A percentile compares a stretch with the other conserved stretches of the same genome.
phyloP scores from a whole-genome alignment of 73 alveolate species.

The Stentor coeruleus region DNA sequence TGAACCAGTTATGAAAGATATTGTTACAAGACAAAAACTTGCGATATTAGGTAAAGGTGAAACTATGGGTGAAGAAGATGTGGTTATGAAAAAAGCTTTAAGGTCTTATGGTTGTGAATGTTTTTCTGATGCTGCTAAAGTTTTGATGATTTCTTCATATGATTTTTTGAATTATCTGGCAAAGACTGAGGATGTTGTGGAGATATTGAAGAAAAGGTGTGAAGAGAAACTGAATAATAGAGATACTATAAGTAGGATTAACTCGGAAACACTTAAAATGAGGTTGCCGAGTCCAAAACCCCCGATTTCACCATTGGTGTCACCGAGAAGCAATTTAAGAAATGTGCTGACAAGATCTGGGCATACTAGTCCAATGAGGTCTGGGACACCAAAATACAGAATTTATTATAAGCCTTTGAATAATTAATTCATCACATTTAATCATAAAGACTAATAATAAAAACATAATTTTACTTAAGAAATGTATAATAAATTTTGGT shows the following conservation, averaged over 20 bases:
- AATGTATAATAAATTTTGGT: no score
- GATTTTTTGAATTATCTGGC: background rate
- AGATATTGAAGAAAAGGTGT: background rate
- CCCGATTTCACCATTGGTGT: background rate
- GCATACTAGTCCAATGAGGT: background rate
- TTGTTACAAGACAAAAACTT: slow-evolving; percentile 16
- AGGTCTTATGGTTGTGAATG: slow-evolving; percentile 1
- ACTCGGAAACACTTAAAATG: background rate
- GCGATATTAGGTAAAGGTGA: slow-evolving; percentile 17
- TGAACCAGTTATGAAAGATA: background rate
- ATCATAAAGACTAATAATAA: no score
- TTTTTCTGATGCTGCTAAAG: background rate
- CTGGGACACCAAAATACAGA: no score
- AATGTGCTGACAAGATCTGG: background rate
- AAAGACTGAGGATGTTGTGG: background rate
- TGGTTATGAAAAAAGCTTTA: background rate
- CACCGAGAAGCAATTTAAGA: background rate
- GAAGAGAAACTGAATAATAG: background rate
- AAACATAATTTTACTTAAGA: no score
- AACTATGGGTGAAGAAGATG: slow-evolving; percentile 9
- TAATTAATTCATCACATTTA: no score
- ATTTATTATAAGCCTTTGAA: no score
- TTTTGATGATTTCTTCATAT: background rate
- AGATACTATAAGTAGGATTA: background rate
- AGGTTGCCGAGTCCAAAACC: background rate